These are phyloP conservation scores for Sarocladiaceae sp. DNA, from an alignment of 2,329 filamentous ascomycete species.

Conservation along the genomic window DNA sequence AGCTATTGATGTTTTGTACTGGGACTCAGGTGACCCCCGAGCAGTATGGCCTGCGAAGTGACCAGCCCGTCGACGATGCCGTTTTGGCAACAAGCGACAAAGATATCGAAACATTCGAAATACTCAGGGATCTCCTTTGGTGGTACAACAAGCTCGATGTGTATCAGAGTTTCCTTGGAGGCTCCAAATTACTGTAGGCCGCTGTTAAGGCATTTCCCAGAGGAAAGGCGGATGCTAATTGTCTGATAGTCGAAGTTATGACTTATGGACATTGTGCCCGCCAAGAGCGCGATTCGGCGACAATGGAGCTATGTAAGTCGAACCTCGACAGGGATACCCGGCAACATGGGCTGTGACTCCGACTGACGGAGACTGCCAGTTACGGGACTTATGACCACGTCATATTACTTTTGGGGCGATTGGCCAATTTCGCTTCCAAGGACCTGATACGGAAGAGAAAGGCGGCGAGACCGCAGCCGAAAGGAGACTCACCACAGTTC, in stretches of 20 bases:
- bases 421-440: slow-evolving; percentile 70
- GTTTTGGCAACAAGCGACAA: slow-evolving; percentile 33
- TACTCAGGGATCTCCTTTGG: slow-evolving; percentile 84
- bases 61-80: slow-evolving; percentile 20
- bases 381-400: slow-evolving; percentile 89
- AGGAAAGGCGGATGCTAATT: slow-evolving; percentile 13
- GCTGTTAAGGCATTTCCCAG: not conserved
- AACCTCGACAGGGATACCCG: too few species aligned
- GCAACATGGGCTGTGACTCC: too few species aligned
- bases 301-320: slow-evolving; percentile 61
- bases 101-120: slow-evolving; percentile 75
- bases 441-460: slow-evolving; percentile 75
- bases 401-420: slow-evolving; percentile 70
- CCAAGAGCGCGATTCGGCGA: slow-evolving; percentile 75
- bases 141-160: slow-evolving; percentile 94
- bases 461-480: slow-evolving; percentile 32
- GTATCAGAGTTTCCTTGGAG: slow-evolving; percentile 84
- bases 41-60: slow-evolving; percentile 28
- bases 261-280: slow-evolving; percentile 78
- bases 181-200: slow-evolving; percentile 76
- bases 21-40: slow-evolving; percentile 32
- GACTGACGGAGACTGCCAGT: too few species aligned
- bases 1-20: slow-evolving; percentile 34
- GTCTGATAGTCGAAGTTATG: slow-evolving; percentile 63
- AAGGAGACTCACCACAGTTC: slow-evolving; percentile 38